Base-by-base conservation (phyloP, 2,329 filamentous ascomycete species). In the Lachnellula suecica region DNA sequence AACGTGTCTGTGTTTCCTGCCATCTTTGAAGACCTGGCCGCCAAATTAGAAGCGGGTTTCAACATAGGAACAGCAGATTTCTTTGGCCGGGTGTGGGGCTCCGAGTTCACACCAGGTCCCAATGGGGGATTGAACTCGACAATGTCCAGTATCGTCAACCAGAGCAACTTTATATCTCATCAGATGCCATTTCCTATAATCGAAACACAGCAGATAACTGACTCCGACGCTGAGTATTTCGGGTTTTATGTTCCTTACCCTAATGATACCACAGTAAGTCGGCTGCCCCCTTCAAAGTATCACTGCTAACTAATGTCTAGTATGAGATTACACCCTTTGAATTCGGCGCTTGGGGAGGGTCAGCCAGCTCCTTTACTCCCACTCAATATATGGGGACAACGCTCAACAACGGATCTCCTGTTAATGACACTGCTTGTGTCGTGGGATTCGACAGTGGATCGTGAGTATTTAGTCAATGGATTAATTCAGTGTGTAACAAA, bases 81-180 rank as follows among this genome's bases (percentile, higher is more conserved):
- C 69, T 96, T 91, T 87, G 89, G 89, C 24, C 87, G 91, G 52
- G 89, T 89, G 43, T 78, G 96, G n/a, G 86, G 86, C 1, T 95
- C 88, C 71, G 91, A 96, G 72, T 79, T 96, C 44, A 81, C 96
- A 66, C 88, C 93, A 66, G 87, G 82, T 5, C 79, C 78, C 1
- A 72, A 88, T 55, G 92, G 91, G 35, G 91, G 89, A 0, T 83
- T 87, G 13, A 77, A 75, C 13, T 91, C 87, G 64, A 96, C 91
- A 4, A 96, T 86, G 74, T 95, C 90, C 3, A 94, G 89, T 3
- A 88, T 92, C 59, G 81, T 84, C 7, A 65, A 83, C 40, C 77
- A 82, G 17, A 64, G 78, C 2, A 75, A 78, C n/a, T 93, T 93
- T 68, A 70, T 73, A 2, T 71, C 76, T 13, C 89, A 79, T 17